A percentile compares a stretch with the other conserved stretches of the same genome.
phyloP scores from a whole-genome alignment of 768 basidiomycete species.

The Guyanaporus albipodus region DNA sequence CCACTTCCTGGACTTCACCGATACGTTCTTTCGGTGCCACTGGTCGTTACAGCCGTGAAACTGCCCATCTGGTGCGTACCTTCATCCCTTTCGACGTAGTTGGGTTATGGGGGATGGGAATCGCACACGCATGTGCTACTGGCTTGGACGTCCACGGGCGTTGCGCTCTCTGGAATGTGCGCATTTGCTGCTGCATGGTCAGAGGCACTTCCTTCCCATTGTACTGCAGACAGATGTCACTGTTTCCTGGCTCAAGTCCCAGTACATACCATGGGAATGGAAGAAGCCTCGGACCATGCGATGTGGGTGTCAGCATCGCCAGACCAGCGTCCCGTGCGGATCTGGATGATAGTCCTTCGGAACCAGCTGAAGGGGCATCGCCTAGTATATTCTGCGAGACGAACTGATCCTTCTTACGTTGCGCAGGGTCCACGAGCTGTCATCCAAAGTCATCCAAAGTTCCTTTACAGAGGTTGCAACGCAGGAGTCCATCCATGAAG shows the following conservation, averaged over 20 bases:
- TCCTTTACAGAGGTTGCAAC: constrained; percentile 7
- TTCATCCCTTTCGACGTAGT: constrained; percentile 2
- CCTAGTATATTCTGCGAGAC: not conserved
- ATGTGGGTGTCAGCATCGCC: constrained; percentile 22
- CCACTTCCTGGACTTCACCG: constrained; percentile 7
- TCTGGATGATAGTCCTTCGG: constrained; percentile 7
- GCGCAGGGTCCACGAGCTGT: not conserved
- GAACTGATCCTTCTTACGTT: constrained; percentile 1
- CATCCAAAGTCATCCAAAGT: constrained; percentile 1
- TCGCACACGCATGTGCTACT: not conserved
- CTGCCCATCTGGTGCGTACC: constrained; percentile 16
- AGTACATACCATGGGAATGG: constrained; percentile 58
- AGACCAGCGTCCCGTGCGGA: constrained; percentile 17
- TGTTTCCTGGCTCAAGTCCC: constrained; percentile 26
- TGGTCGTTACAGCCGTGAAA: not conserved
- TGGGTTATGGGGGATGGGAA: constrained; percentile 18
- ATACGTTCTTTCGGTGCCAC: not conserved
- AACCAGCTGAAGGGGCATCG: constrained; percentile 1
- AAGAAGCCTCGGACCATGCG: constrained; percentile 44
- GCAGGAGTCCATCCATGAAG: not conserved
- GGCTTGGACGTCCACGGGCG: constrained; percentile 4
- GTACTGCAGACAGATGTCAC: constrained; percentile 31
- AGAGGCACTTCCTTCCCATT: constrained; percentile 36
- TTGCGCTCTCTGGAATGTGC: constrained; percentile 20
- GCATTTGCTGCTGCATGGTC: constrained; percentile 33